phyloP scores from a whole-genome alignment of 371 early-diverging fungal species.

The Mucor saturninus region DNA sequence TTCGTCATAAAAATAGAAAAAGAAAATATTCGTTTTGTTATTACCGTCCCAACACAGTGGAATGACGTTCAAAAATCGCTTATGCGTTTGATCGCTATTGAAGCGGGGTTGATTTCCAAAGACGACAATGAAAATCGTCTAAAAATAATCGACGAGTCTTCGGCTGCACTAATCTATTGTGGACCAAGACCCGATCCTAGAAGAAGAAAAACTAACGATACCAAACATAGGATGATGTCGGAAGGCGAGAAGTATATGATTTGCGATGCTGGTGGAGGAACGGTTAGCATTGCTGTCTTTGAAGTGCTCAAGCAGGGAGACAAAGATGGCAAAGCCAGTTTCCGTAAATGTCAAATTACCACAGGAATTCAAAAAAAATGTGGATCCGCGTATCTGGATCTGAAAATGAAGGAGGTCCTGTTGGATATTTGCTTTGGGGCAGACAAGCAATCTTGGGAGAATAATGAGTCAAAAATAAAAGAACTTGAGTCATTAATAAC shows the following conservation, averaged over 20 bases:
- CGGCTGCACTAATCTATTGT: slow-evolving; percentile 50
- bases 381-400: no score
- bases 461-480: no score
- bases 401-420: no score
- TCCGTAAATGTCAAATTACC: neutral
- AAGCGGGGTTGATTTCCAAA: slow-evolving; percentile 44
- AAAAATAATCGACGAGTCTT: slow-evolving; percentile 46
- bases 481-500: no score
- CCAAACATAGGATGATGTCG: no score
- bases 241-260: slow-evolving; percentile 6
- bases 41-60: slow-evolving; percentile 56
- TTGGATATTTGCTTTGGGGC: no score
- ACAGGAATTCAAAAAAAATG: no score
- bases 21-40: slow-evolving; percentile 15
- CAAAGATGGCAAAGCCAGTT: no score
- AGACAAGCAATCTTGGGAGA: no score
- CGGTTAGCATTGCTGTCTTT: slow-evolving; percentile 41
- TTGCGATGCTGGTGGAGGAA: slow-evolving; percentile 38
- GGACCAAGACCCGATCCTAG: slow-evolving; percentile 23
- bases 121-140: slow-evolving; percentile 45
- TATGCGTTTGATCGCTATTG: slow-evolving; percentile 45
- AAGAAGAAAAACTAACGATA: no score
- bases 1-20: slow-evolving; percentile 6
- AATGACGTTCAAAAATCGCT: slow-evolving; percentile 44
- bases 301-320: neutral